Conservation (phyloP, 2,329 filamentous ascomycete genomes). For the Niveomyces coronatus region DNA sequence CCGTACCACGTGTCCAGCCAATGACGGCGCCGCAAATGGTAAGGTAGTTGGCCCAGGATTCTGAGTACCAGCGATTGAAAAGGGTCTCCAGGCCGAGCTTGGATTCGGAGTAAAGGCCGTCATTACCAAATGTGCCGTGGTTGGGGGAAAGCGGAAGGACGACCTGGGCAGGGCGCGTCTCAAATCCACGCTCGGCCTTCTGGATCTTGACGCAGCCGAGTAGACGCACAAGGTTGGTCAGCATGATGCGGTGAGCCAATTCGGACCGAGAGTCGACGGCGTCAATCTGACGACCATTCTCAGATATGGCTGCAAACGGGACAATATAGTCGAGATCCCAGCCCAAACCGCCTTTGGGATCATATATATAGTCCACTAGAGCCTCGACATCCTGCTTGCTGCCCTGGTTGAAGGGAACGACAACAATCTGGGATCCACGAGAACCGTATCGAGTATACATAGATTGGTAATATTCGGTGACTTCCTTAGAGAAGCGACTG, state of each 20-base stretch:
- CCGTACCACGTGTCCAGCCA: slow-evolving; percentile 96
- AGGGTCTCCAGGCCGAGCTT: slow-evolving; percentile 95
- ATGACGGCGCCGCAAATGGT: slow-evolving; percentile 98
- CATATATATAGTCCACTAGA: slow-evolving; percentile 91
- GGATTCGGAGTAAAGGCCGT: slow-evolving; percentile 96
- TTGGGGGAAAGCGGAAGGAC: slow-evolving; percentile 94
- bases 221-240: slow-evolving; percentile 90
- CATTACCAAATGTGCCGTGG: slow-evolving; percentile 95
- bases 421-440: slow-evolving; percentile 89
- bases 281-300: slow-evolving; percentile 96
- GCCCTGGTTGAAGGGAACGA: slow-evolving; percentile 97
- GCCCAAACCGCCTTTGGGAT: slow-evolving; percentile 87
- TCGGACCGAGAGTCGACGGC: slow-evolving; percentile 95
- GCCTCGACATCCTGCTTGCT: slow-evolving; percentile 97
- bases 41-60: slow-evolving; percentile 95
- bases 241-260: slow-evolving; percentile 96
- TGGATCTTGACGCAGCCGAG: slow-evolving; percentile 84
- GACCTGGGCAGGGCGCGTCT: slow-evolving; percentile 93
- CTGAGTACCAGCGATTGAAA: slow-evolving; percentile 97
- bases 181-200: slow-evolving; percentile 78
- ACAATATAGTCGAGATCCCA: slow-evolving; percentile 97
- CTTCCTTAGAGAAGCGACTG: slow-evolving; percentile 89
- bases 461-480: slow-evolving; percentile 97
- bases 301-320: slow-evolving; percentile 93
- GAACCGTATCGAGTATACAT: slow-evolving; percentile 96